Evolutionary conservation across 2,329 filamentous ascomycete species (phyloP), one percentile per base, ranked within the genome.

Genomic region (Lachnellula arida): DNA sequence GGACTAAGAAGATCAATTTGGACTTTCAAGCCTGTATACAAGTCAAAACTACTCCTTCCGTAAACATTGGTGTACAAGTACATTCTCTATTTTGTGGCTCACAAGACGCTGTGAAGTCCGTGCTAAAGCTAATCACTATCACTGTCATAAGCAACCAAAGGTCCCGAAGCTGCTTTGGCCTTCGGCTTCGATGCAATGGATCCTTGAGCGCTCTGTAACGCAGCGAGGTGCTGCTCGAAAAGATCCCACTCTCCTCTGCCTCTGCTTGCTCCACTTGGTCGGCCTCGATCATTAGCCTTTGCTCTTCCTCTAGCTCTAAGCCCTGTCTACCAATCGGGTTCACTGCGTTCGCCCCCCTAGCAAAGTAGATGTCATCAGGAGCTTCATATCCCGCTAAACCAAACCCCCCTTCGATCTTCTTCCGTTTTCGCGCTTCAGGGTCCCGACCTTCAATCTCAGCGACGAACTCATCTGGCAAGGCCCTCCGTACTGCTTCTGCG

Each of bases 361-460:
- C 89, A 73, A 92, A 96, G 81, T 95, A 96, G 25, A 99, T 85
- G 60, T 94, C 88, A 69, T 99, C 94, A 0, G 93, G 92, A 1
- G 92, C 92, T 67, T 97, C 90, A 70, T 97, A 97, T 28, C 65
- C 67, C 48, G 57, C 60, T 46, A 99, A 73, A 0, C 92, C 93
- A 68, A 96, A 97, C 22, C 82, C 86, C 49, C 91, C 91, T 71
- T 97, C 91, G 25, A 96, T 85, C 74, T 90, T 95, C 72, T 93
- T 84, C 67, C 92, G 80, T 76, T 97, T 97, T 68, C 86, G 81
- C 42, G 91, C 88, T 65, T 92, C 90, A 0, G 89, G 89, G 63
- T 96, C 91, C 50, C 89, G 84, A 15, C 94, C 94, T 71, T 99
- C 94, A 48, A 99, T 86, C 76, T 99, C 91, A 0, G 91, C 91